phyloP scores from a whole-genome alignment of 140 eudicot species.

The Bidens hawaiensis region DNA sequence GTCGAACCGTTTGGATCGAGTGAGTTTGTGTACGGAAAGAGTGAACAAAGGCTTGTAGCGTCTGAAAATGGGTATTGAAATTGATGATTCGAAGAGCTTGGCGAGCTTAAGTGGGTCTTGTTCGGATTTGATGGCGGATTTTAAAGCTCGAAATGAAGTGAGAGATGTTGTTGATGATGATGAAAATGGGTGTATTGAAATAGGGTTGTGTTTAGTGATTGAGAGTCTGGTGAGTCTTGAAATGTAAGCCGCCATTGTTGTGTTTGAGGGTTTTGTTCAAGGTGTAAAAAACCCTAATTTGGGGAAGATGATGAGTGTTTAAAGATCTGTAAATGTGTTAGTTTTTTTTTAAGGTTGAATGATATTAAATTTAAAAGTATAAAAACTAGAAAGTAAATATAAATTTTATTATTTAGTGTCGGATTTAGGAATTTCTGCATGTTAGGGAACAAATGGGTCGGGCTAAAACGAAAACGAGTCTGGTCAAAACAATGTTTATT shows the following conservation, averaged over 20 bases:
- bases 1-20: slow-evolving; percentile 38
- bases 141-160: slow-evolving; percentile 34
- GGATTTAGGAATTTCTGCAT: too few relatives aligned
- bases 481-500: too few relatives aligned
- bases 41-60: slow-evolving; percentile 43
- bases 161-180: slow-evolving; percentile 16
- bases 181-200: slow-evolving; percentile 9
- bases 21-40: slow-evolving; percentile 36
- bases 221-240: slow-evolving; percentile 22
- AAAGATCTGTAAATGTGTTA: too few relatives aligned
- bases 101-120: slow-evolving; percentile 42
- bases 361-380: too few relatives aligned
- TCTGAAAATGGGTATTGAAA: slow-evolving; percentile 34
- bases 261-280: neutral
- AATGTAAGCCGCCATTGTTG: slow-evolving; percentile 21
- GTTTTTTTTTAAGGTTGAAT: too few relatives aligned
- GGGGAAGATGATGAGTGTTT: too few relatives aligned
- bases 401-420: too few relatives aligned
- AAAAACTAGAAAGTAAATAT: too few relatives aligned
- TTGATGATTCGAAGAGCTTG: slow-evolving; percentile 28
- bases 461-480: too few relatives aligned
- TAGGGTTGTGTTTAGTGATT: slow-evolving; percentile 13
- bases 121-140: slow-evolving; percentile 37
- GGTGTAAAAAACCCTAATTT: neutral
- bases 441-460: too few relatives aligned